Evolutionary conservation across 148 eudicot species (phyloP).

Genomic region (Chenopodium quinoa): DNA sequence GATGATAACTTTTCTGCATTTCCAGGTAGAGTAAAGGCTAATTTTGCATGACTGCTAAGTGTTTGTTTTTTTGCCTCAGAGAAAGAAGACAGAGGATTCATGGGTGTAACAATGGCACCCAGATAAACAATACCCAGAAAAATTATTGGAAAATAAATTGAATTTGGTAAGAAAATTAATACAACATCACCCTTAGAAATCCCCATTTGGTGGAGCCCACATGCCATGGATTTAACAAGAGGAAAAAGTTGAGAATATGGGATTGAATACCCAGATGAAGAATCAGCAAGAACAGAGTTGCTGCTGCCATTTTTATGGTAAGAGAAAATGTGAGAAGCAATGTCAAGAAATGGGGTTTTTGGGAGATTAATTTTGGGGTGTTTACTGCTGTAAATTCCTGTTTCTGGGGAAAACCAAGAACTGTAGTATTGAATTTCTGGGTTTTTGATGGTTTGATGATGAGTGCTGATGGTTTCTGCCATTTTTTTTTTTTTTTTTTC

Average conservation of each 20-base stretch:
- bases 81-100: slow-evolving; percentile 70
- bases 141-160: slow-evolving; percentile 61
- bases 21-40: slow-evolving; percentile 41
- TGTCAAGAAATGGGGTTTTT: slow-evolving; percentile 58
- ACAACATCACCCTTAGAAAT: slow-evolving; percentile 73
- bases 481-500: not conserved
- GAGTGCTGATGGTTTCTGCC: slow-evolving; percentile 22
- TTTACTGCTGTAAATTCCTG: slow-evolving; percentile 72
- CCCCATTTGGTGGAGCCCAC: slow-evolving; percentile 58
- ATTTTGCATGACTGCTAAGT: slow-evolving; percentile 32
- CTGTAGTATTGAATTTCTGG: slow-evolving; percentile 11
- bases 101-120: slow-evolving; percentile 70
- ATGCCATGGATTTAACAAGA: slow-evolving; percentile 62
- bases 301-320: slow-evolving; percentile 41
- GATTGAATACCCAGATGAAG: slow-evolving; percentile 56
- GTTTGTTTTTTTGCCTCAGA: slow-evolving; percentile 67
- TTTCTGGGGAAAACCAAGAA: slow-evolving; percentile 47
- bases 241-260: slow-evolving; percentile 48
- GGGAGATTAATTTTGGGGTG: slow-evolving; percentile 52
- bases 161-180: slow-evolving; percentile 69
- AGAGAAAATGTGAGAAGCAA: slow-evolving; percentile 74
- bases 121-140: slow-evolving; percentile 55
- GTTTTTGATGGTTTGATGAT: slow-evolving; percentile 14
- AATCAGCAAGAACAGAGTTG: slow-evolving; percentile 54
- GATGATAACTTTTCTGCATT: slow-evolving; percentile 32